Conservation (phyloP, 768 basidiomycete species). For the Leccinum uliginosum region DNA sequence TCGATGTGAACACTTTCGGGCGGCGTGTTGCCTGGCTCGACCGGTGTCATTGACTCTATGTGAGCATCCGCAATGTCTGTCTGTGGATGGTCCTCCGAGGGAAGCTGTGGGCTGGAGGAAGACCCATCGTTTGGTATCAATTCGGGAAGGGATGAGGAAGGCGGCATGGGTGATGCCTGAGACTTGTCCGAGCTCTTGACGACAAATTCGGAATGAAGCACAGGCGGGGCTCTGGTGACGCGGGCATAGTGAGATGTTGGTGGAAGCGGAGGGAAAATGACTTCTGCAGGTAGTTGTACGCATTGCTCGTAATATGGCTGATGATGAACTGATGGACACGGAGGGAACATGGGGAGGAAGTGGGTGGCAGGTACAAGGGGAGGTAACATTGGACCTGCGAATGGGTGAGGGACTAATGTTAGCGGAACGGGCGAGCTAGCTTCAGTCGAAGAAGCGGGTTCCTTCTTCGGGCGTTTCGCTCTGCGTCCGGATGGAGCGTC, state of each 20-base stretch:
- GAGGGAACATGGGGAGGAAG: conserved; percentile 42
- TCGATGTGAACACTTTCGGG: conserved; percentile 6
- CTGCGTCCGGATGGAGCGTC: conserved; percentile 37
- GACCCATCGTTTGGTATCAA: conserved; percentile 60
- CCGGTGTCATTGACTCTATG: conserved; percentile 18
- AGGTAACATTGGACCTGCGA: conserved; percentile 18
- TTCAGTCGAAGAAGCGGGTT: conserved; percentile 20
- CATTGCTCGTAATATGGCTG: conserved; percentile 72
- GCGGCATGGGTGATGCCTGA: conserved; percentile 28
- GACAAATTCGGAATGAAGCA: conserved; percentile 20
- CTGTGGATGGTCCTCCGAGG: conserved; percentile 24
- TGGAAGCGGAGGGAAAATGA: conserved; percentile 73
- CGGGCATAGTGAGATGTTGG: conserved; percentile 41
- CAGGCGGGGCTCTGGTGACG: conserved; percentile 14
- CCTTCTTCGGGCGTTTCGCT: conserved; percentile 45
- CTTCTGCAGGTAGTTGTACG: conserved; percentile 51
- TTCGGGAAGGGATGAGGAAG: conserved; percentile 50
- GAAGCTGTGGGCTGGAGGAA: conserved; percentile 59
- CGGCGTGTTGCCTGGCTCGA: conserved; percentile 5
- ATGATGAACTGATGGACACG: conserved; percentile 57
- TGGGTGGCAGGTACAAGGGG: conserved; percentile 23
- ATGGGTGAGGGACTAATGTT: conserved; percentile 18
- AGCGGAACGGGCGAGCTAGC: conserved; percentile 19
- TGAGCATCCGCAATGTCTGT: conserved; percentile 13
- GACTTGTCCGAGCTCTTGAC: conserved; percentile 19